Conservation (phyloP, 2,329 filamentous ascomycete species). For the Chaetomium olivaceum region DNA sequence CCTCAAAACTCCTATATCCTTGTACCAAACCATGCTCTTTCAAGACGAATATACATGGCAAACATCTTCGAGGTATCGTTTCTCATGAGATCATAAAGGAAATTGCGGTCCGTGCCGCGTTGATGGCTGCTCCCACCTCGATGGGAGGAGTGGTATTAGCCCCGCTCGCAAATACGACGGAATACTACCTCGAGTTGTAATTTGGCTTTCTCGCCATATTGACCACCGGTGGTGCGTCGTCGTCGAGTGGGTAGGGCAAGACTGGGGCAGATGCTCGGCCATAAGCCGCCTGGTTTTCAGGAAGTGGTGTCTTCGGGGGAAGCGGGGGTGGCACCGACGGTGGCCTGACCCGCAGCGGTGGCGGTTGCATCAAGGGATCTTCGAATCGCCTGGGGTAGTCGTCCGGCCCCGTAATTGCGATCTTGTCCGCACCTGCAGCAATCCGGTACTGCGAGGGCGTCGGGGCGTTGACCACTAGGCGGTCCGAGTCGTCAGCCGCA, state of each 20-base stretch:
- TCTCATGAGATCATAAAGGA: conserved; percentile 12
- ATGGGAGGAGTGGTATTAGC: no score
- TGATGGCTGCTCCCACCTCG: conserved; percentile 14
- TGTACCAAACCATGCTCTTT: background rate
- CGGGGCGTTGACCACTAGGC: conserved; percentile 57
- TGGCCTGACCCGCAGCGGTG: conserved; percentile 54
- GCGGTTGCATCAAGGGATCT: conserved; percentile 32
- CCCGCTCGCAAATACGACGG: background rate
- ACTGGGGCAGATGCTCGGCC: conserved; percentile 39
- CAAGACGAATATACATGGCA: conserved; percentile 7
- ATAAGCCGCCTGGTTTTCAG: conserved; percentile 46
- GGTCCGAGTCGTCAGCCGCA: conserved; percentile 50
- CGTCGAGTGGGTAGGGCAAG: conserved; percentile 77
- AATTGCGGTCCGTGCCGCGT: background rate
- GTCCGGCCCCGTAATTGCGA: conserved; percentile 62
- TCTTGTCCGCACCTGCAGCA: conserved; percentile 66
- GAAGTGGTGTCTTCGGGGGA: conserved; percentile 75
- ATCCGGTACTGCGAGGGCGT: conserved; percentile 60
- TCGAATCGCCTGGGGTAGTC: conserved; percentile 53
- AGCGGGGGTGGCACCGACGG: conserved; percentile 73
- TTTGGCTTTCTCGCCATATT: conserved; percentile 86
- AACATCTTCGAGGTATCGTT: conserved; percentile 8
- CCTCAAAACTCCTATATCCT: conserved; percentile 11
- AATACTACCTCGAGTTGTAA: conserved; percentile 47
- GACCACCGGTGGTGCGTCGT: conserved; percentile 78